Conservation (phyloP, 1,284 basidiomycete species). For the Apiotrichum siamense region DNA sequence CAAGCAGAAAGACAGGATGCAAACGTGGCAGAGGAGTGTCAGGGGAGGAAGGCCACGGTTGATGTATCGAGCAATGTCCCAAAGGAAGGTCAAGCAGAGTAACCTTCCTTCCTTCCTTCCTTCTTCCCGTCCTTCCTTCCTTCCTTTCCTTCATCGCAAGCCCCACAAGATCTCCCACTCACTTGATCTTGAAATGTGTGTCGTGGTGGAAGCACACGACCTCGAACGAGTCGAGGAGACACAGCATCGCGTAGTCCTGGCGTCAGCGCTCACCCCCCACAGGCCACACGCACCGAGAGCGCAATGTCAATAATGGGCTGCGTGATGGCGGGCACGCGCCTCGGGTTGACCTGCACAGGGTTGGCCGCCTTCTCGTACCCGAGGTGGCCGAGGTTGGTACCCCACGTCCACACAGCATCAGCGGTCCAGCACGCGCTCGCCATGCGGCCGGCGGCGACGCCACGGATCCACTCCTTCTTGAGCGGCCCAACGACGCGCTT, state of each 20-base stretch:
- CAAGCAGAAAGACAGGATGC: no score
- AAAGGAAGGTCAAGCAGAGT: no score
- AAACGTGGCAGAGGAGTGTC: no score
- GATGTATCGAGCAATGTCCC: no score
- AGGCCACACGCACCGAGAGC: slow-evolving; percentile 57
- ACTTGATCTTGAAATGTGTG: slow-evolving; percentile 67
- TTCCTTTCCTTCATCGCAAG: no score
- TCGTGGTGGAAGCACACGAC: slow-evolving; percentile 80
- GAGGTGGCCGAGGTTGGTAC: slow-evolving; percentile 87
- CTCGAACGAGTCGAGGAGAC: slow-evolving; percentile 65
- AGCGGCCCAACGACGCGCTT: slow-evolving; percentile 69
- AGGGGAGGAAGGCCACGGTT: no score
- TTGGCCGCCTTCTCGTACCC: slow-evolving; percentile 73
- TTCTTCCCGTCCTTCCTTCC: no score
- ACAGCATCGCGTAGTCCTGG: slow-evolving; percentile 73
- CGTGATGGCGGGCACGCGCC: slow-evolving; percentile 73
- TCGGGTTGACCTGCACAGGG: slow-evolving; percentile 70
- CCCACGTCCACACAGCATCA: slow-evolving; percentile 87
- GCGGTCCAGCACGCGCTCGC: slow-evolving; percentile 86
- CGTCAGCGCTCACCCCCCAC: slow-evolving; percentile 2
- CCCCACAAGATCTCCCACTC: no score
- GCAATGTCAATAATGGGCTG: slow-evolving; percentile 64
- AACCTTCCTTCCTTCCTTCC: no score
- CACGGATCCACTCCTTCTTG: slow-evolving; percentile 71
- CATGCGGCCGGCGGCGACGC: slow-evolving; percentile 79